Evolutionary conservation across 116 monocot genomes (phyloP).

Genomic region (Papilionanthe hybrid): DNA sequence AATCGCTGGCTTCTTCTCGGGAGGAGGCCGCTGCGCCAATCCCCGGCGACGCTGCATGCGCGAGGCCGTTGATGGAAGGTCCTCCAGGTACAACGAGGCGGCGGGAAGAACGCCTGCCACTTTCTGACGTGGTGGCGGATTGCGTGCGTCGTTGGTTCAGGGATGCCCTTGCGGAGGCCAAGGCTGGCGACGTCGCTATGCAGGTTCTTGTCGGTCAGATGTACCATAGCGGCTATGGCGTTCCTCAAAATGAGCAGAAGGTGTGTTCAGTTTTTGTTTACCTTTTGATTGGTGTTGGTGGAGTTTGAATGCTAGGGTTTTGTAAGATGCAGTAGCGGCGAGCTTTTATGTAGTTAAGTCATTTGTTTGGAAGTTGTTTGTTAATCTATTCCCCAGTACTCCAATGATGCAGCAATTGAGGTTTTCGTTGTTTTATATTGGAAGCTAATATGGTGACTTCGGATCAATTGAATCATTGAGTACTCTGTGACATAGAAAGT

Average conservation of each 20-base stretch:
- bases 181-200: conserved; percentile 64
- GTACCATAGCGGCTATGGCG: conserved; percentile 78
- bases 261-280: conserved; percentile 16
- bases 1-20: conserved; percentile 8
- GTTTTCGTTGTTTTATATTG: not conserved
- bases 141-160: conserved; percentile 77
- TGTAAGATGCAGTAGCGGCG: not conserved
- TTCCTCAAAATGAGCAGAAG: conserved; percentile 63
- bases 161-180: conserved; percentile 81
- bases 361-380: not conserved
- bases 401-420: not conserved
- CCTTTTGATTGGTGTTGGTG: not conserved
- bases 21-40: not conserved
- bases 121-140: conserved; percentile 71
- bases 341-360: not conserved
- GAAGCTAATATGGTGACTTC: not conserved
- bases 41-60: not conserved
- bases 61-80: not conserved
- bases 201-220: conserved; percentile 91
- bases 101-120: conserved; percentile 31
- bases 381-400: not conserved
- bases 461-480: not conserved
- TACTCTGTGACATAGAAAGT: not conserved
- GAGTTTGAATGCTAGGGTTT: not conserved
- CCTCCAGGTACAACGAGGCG: not conserved